phyloP scores from a whole-genome alignment of 257 asterid species.

The Solanum okadae region DNA sequence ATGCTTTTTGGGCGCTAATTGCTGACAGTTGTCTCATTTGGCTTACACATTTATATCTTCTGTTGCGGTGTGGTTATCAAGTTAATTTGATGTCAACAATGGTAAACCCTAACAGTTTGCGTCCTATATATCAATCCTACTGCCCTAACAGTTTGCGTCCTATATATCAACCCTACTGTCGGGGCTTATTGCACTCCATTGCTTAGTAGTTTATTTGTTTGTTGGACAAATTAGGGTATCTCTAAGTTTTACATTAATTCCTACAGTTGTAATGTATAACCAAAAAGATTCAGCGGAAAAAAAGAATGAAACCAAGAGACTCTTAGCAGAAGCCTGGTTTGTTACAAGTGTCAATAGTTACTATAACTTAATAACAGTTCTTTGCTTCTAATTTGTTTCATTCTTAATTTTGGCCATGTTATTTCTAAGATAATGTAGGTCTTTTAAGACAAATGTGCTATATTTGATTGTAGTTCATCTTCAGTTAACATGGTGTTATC shows the following conservation, averaged over 20 bases:
- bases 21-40: not conserved
- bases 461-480: not conserved
- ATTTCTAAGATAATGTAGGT: not conserved
- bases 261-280: not conserved
- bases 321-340: not conserved
- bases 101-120: not conserved
- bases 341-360: not conserved
- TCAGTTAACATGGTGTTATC: not conserved
- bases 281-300: not conserved
- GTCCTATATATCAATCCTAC: not conserved
- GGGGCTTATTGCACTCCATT: not conserved
- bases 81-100: not conserved
- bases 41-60: not conserved
- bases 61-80: not conserved
- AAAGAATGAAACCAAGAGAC: not conserved
- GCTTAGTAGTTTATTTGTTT: not conserved
- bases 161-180: not conserved
- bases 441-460: not conserved
- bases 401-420: not conserved
- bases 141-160: not conserved
- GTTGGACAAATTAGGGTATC: not conserved
- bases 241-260: not conserved
- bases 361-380: not conserved
- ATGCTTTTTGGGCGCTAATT: not conserved
- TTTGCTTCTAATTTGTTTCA: not conserved